Base-by-base conservation (phyloP, 1,284 basidiomycete species). In the Apiotrichum akiyoshidainum region DNA sequence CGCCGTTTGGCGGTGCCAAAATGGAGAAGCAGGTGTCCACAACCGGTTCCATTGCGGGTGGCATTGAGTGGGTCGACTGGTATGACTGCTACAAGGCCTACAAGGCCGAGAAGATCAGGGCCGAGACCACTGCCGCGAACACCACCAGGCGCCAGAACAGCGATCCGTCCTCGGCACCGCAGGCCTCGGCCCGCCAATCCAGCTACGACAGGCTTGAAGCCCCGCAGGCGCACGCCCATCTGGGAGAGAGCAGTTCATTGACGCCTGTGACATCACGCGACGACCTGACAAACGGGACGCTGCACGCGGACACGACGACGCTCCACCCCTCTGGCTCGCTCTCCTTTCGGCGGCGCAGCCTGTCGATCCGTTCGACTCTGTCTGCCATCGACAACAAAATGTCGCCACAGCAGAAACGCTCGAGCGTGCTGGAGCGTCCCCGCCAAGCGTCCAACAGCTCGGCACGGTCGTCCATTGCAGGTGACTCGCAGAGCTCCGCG, bases 11-110 rank as follows among this genome's bases (percentile, higher is more conserved):
- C 26, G 34, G 59, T 5, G 50, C 65, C 4, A 46, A 46, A 0
- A 73, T 77, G 71, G 71, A 70, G 53, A 69, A 67, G 17, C 66
- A 68, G 46, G 55, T 55, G 1, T 72, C 71, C 34, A 59, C 69
- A 2, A 68, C 68, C 9, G 75, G 72, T 2, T 65, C 67, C 13
- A 62, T 77, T 12, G 70, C 72, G 12, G 81, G 26, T 7, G 26
- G 81, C 39, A 81, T 83, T 55, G 82, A 83, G 63, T 83, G 82
- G 82, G 81, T 83, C 34, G 82, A 83, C 64, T 83, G 82, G 82
- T 73, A 82, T 54, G 82, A 83, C 66, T 81, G 81, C 65, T 83
- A 83, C 67, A 80, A 81, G 54, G 74, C 78, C 57, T 80, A 81
- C 76, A 83, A 83, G 67, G 81, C 81, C 51, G 81, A 80, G 50